These are phyloP conservation scores for Colletotrichum cordylinicola DNA, from an alignment of 2,329 filamentous ascomycete genomes.

Conservation along the genomic window DNA sequence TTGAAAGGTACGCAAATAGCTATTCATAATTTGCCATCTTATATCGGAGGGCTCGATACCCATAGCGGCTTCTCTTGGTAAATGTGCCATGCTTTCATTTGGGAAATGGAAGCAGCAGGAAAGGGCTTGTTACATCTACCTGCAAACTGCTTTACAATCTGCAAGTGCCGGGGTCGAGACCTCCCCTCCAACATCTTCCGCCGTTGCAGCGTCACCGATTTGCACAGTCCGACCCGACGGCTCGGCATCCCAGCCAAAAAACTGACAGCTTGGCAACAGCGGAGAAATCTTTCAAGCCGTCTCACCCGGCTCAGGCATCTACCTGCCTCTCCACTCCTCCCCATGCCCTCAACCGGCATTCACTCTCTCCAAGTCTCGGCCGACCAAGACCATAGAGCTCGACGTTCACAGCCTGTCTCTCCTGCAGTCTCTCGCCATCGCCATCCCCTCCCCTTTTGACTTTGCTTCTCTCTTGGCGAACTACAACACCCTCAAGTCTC, in stretches of 20 bases:
- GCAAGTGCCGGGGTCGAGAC: background rate
- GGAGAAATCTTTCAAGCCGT: constrained; percentile 29
- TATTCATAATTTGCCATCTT: background rate
- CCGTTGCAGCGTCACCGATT: background rate
- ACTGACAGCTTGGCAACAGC: constrained; percentile 19
- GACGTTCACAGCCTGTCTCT: constrained; percentile 40
- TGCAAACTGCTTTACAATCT: background rate
- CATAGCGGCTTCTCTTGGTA: no score
- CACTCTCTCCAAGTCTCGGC: constrained; percentile 31
- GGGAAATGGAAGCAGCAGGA: background rate
- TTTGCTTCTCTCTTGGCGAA: constrained; percentile 28
- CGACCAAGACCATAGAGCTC: constrained; percentile 25
- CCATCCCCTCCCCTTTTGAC: constrained; percentile 31
- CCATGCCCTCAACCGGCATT: constrained; percentile 26
- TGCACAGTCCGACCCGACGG: background rate
- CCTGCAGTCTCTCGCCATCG: constrained; percentile 45
- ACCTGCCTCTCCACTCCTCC: constrained; percentile 24
- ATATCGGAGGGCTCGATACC: background rate
- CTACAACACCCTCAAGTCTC: constrained; percentile 28
- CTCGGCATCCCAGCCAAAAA: background rate
- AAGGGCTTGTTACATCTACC: background rate
- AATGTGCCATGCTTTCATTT: no score
- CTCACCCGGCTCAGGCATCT: constrained; percentile 32
- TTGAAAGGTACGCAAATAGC: constrained; percentile 27
- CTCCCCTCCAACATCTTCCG: no score